Percentiles rank a stretch among this genome's conserved stretches.
These are phyloP conservation scores for Solanum arcanum DNA, from an alignment of 257 asterid genomes.

Conservation along the genomic window DNA sequence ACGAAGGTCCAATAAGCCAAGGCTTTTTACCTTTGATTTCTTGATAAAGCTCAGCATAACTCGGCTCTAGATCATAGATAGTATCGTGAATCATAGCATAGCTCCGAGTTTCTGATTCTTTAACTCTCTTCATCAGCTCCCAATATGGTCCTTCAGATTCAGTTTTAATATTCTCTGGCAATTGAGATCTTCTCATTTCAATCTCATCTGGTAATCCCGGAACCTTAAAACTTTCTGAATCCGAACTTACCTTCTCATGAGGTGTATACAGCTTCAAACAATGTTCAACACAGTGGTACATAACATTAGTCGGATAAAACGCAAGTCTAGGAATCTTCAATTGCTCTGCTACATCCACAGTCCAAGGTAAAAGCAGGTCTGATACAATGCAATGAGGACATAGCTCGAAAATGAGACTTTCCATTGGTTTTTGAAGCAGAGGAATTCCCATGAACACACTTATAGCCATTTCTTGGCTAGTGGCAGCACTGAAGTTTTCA, in stretches of 20 bases:
- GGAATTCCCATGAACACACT: background rate
- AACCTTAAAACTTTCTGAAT: slow-evolving; percentile 10
- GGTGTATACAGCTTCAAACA: slow-evolving; percentile 5
- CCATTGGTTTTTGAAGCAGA: slow-evolving; percentile 6
- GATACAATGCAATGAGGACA: slow-evolving; percentile 15
- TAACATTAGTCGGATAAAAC: slow-evolving; percentile 1
- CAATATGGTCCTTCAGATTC: background rate
- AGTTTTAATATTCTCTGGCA: background rate
- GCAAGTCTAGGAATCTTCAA: slow-evolving; percentile 15
- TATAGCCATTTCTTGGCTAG: background rate
- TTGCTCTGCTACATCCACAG: slow-evolving; percentile 10
- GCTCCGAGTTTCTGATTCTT: slow-evolving; percentile 8
- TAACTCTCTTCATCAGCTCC: background rate
- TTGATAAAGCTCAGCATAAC: slow-evolving; percentile 6
- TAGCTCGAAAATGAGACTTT: background rate
- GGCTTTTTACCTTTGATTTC: slow-evolving; percentile 1
- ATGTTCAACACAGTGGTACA: slow-evolving; percentile 1
- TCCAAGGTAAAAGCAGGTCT: slow-evolving; percentile 21
- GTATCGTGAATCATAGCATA: slow-evolving; percentile 6
- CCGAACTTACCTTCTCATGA: slow-evolving; percentile 10
- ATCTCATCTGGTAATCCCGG: slow-evolving; percentile 14
- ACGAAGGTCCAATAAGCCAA: slow-evolving; percentile 18
- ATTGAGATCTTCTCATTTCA: slow-evolving; percentile 11
- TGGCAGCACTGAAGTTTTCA: background rate
- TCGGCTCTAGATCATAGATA: slow-evolving; percentile 13